phyloP scores from a whole-genome alignment of 176 grass and related monocot species.

The Cenchrus americanus region DNA sequence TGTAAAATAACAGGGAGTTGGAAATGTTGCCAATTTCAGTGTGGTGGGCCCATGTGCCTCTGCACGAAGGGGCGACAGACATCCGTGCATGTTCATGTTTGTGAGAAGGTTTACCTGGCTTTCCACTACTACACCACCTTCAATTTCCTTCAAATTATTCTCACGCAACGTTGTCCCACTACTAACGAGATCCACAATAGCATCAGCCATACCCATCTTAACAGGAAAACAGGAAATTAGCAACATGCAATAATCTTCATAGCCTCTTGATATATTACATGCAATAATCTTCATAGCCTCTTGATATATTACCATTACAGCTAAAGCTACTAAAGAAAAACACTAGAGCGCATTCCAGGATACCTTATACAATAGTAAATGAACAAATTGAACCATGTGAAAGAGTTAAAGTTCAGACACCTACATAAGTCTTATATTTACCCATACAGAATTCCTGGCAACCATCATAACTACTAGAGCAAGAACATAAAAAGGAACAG shows the following conservation, averaged over 20 bases:
- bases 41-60: too few relatives aligned
- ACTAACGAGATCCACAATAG: constrained; percentile 96
- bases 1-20: constrained; percentile 30
- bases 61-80: too few relatives aligned
- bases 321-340: constrained; percentile 2
- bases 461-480: constrained; percentile 10
- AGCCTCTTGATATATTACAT: not conserved
- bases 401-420: not conserved
- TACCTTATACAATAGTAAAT: constrained; percentile 29
- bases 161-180: constrained; percentile 91
- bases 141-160: constrained; percentile 97
- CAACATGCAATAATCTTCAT: constrained; percentile 18
- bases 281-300: constrained; percentile 10
- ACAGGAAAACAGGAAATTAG: constrained; percentile 25
- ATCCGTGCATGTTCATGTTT: not conserved
- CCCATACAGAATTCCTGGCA: not conserved
- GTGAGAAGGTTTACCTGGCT: constrained; percentile 71
- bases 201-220: constrained; percentile 98
- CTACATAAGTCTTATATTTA: not conserved
- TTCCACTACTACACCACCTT: constrained; percentile 84
- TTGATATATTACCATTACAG: not conserved
- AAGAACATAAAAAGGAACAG: constrained; percentile 20
- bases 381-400: not conserved
- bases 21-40: not conserved
- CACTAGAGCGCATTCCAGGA: not conserved